Percentiles rank a stretch among this genome's conserved stretches.
Evolutionary conservation across 148 eudicot genomes (phyloP).

Genomic region (Silene latifolia): DNA sequence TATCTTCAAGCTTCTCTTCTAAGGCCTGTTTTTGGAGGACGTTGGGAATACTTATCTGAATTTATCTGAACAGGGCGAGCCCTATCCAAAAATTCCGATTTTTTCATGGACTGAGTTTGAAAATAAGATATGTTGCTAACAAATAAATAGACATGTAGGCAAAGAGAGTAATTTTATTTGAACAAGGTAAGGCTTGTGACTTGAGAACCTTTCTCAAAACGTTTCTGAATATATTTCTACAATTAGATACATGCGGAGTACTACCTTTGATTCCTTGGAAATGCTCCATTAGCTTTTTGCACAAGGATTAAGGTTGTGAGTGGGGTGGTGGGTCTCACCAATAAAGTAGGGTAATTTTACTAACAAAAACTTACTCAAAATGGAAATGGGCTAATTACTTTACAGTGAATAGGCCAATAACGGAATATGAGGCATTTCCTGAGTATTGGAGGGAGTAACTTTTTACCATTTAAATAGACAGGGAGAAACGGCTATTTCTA

Average conservation of each 20-base stretch:
- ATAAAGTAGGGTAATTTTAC: no score
- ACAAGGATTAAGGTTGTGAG: no score
- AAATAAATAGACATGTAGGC: neutral
- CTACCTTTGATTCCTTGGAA: no score
- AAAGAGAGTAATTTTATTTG: no score
- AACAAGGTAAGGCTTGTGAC: no score
- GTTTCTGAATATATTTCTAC: neutral
- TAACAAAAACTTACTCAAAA: no score
- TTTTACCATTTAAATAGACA: neutral
- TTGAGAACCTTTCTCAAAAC: neutral
- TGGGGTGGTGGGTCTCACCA: no score
- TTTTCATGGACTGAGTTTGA: neutral
- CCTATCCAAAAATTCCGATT: neutral
- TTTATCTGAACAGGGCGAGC: neutral
- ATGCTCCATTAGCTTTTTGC: no score
- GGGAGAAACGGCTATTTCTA: neutral
- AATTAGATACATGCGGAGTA: no score
- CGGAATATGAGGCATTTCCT: no score
- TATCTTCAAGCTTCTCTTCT: neutral
- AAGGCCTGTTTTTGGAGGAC: neutral
- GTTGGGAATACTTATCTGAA: neutral
- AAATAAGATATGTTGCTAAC: neutral
- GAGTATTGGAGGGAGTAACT: neutral
- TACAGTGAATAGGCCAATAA: no score
- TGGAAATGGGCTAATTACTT: no score